Evolutionary conservation across 1,139 yeast genomes (phyloP).

Genomic region (Hansenula lynferdii): DNA sequence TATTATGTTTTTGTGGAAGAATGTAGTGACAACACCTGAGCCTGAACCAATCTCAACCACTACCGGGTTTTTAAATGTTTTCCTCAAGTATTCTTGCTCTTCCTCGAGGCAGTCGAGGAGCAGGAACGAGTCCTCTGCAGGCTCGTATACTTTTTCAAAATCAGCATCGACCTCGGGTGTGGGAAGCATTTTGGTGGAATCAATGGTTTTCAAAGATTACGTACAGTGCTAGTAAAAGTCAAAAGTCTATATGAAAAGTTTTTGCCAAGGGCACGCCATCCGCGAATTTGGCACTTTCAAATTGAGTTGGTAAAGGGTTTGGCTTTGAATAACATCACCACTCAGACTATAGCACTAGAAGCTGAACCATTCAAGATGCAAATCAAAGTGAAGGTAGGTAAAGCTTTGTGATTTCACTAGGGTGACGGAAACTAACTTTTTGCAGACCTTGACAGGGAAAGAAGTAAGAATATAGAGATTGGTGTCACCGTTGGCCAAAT

Average conservation of each 20-base stretch:
- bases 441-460: conserved; percentile 68
- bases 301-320: too few relatives aligned
- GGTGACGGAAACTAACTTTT: conserved; percentile 10
- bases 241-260: too few relatives aligned
- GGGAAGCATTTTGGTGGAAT: conserved; percentile 38
- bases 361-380: conserved; percentile 36
- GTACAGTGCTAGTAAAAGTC: too few relatives aligned
- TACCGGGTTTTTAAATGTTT: conserved; percentile 36
- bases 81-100: conserved; percentile 38
- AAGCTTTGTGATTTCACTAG: not conserved
- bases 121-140: conserved; percentile 87
- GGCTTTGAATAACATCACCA: too few relatives aligned
- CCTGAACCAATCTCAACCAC: conserved; percentile 91
- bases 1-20: conserved; percentile 50
- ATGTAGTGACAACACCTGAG: conserved; percentile 81
- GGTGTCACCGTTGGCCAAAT: not conserved
- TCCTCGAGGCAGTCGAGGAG: conserved; percentile 74
- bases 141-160: conserved; percentile 71
- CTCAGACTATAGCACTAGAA: not conserved
- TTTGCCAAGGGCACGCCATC: too few relatives aligned
- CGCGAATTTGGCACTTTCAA: too few relatives aligned
- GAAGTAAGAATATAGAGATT: conserved; percentile 37
- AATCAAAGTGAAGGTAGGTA: conserved; percentile 52
- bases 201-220: not conserved
- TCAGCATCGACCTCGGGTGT: conserved; percentile 49